Base-by-base conservation (phyloP, 169 alveolate species). In the Plasmodium berghei region DNA sequence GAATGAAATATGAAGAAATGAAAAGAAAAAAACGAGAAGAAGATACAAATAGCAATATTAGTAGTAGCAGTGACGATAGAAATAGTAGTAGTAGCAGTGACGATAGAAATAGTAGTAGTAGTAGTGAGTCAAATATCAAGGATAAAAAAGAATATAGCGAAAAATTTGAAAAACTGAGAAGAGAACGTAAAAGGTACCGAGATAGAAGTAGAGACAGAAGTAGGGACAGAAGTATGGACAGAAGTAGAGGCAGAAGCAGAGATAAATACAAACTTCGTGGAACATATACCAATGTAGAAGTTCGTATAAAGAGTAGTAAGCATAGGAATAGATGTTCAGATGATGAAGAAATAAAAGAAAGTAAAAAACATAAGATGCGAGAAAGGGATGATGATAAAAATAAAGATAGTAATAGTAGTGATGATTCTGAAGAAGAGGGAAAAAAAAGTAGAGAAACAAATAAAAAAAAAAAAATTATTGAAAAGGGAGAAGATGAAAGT, bases 261-360 rank as follows among this genome's bases (percentile, higher is more conserved):
- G 24, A 22, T 18, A 75, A 77, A 54, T 42, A 64, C 28, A 77
- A 69, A 64, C 26, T 77, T 46, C 63, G 40, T n/a, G 77, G 71
- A 12, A 1, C 74, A 12, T 69, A 64, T 64, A 49, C 48, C 8
- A 49, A 77, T 77, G 70, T 77, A 1, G 89, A 77, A 48, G 58
- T 77, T 20, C 71, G 89, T n/a, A 64, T 63, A 70, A 63, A 52
- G 54, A 69, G 75, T 42, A 69, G 75, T 22, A 64, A 70, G 24
- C 34, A 77, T 45, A 63, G 69, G 16, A 40, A 46, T 62, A 64
- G 45, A 55, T 62, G 88, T 34, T 55, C 1, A 20, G 42, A 34
- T 34, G 64, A 45, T n/a, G 24, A 46, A 45, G 63, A 74, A 18
- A 64, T 49, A 34, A 64, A 48, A 69, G 77, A 45, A 9, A 52